Evolutionary conservation across 2,329 filamentous ascomycete genomes (phyloP).

Genomic region (Thielaviopsis ethacetica): DNA sequence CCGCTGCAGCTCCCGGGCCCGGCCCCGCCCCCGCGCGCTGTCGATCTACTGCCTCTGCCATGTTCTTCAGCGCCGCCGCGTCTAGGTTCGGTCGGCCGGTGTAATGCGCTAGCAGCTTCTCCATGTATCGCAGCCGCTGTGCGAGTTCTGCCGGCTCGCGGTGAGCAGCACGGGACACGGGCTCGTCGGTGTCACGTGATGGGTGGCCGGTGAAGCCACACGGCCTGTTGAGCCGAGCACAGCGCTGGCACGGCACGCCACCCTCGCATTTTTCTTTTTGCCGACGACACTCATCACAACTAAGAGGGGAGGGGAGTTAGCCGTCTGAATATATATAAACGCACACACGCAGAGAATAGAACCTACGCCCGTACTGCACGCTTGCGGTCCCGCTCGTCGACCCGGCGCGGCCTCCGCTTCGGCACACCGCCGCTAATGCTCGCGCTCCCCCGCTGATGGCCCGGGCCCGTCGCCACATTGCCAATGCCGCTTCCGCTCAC

Average conservation of each 20-base stretch:
- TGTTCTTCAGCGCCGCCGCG: slow-evolving; percentile 24
- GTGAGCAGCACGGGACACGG: neutral
- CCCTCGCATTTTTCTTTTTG: slow-evolving; percentile 42
- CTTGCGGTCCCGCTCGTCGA: slow-evolving; percentile 17
- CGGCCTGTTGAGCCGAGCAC: slow-evolving; percentile 31
- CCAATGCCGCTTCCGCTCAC: slow-evolving; percentile 10
- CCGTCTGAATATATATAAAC: neutral
- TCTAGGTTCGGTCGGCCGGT: slow-evolving; percentile 27
- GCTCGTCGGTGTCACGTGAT: slow-evolving; percentile 2
- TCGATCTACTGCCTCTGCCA: slow-evolving; percentile 27
- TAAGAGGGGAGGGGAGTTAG: slow-evolving; percentile 15
- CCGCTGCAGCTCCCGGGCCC: neutral
- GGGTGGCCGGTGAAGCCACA: slow-evolving; percentile 28
- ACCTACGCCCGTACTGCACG: slow-evolving; percentile 17
- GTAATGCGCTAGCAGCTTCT: slow-evolving; percentile 30
- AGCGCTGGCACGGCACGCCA: slow-evolving; percentile 35
- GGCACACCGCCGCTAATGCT: slow-evolving; percentile 10
- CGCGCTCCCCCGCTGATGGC: neutral
- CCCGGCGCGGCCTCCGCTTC: slow-evolving; percentile 14
- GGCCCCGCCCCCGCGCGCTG: slow-evolving; percentile 10
- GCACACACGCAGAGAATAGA: neutral
- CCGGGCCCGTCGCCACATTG: neutral
- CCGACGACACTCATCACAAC: slow-evolving; percentile 37
- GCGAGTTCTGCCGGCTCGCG: slow-evolving; percentile 13
- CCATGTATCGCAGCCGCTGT: slow-evolving; percentile 21